Conservation (phyloP, 306 rosid species). For the Fragaria nilgerrensis region DNA sequence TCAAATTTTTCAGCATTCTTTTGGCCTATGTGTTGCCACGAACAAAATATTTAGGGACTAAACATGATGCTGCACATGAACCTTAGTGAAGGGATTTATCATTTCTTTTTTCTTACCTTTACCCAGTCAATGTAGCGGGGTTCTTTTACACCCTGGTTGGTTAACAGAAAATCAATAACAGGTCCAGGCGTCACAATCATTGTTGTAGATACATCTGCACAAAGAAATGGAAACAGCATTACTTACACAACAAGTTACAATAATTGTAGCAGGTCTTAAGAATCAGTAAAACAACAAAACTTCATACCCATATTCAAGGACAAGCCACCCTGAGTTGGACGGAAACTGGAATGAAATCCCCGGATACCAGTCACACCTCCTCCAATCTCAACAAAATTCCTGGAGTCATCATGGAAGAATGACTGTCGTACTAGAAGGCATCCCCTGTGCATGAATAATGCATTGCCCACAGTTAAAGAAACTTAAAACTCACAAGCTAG, state of each 20-base stretch:
- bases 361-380: slow-evolving; percentile 68
- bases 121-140: slow-evolving; percentile 73
- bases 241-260: neutral
- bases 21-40: slow-evolving; percentile 56
- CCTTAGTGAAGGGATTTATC: slow-evolving; percentile 7
- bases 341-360: slow-evolving; percentile 88
- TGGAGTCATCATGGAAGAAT: slow-evolving; percentile 67
- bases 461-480: slow-evolving; percentile 13
- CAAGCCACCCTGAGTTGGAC: slow-evolving; percentile 60
- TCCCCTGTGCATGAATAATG: slow-evolving; percentile 52
- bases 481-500: slow-evolving; percentile 17
- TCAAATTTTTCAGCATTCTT: slow-evolving; percentile 71
- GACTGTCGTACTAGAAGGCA: slow-evolving; percentile 91
- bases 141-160: slow-evolving; percentile 72
- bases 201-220: slow-evolving; percentile 80
- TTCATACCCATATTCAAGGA: slow-evolving; percentile 79
- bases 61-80: slow-evolving; percentile 11
- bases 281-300: slow-evolving; percentile 19
- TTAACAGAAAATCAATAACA: slow-evolving; percentile 66
- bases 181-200: slow-evolving; percentile 82
- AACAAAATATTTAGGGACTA: slow-evolving; percentile 15
- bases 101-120: slow-evolving; percentile 51
- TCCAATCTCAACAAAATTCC: slow-evolving; percentile 67
- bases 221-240: slow-evolving; percentile 15
- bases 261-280: slow-evolving; percentile 9